Evolutionary conservation across 352 stramenopile genomes (phyloP), one percentile per base, ranked within the genome.

Genomic region (Globisporangium rhizosaccharum): DNA sequence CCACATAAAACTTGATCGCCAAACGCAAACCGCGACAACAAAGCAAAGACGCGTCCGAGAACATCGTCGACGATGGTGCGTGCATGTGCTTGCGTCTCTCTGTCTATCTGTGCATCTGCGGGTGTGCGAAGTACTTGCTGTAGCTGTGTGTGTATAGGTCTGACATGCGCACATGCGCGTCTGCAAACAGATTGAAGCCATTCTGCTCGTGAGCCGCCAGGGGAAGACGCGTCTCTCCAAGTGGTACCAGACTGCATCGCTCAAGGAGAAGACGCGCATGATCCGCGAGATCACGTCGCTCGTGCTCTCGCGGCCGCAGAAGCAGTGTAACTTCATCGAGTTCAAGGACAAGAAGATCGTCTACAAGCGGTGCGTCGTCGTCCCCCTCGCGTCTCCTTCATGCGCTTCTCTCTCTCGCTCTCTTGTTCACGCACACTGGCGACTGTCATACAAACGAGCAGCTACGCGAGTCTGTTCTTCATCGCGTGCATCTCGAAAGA

Each of bases 271-370:
- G 78, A 83, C 77, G 65, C 85, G 89, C 63, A 92, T 94, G 63
- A 88, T 94, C 62, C 85, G 83, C 60, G 89, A 97, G 58, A 89
- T 96, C 62, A 94, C 85, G 56, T 68, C 84, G 61, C 75, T 96
- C 26, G 90, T 97, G 59, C 77, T 97, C 53, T 90, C 80, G 26
- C 85, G 85, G 10, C 81, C 79, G 55, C 72, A 79, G 49, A 94
- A 94, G 61, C 85, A 94, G 67, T 90, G 79, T 71, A 94, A 94
- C 63, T 98, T 99, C 68, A 98, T 99, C 67, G 96, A 99, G 73
- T 98, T 98, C 80, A 96, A 96, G 67, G 90, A 97, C 54, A 97
- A 98, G 69, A 99, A 98, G 71, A 98, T 99, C 67, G 90, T 99
- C 6, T 99, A 99, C 78, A 92, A 97, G 74, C 78, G 96, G 75